Evolutionary conservation across 75 land plant species (phyloP), one percentile per base, ranked within the genome.

Genomic region (Pinus albicaulis): DNA sequence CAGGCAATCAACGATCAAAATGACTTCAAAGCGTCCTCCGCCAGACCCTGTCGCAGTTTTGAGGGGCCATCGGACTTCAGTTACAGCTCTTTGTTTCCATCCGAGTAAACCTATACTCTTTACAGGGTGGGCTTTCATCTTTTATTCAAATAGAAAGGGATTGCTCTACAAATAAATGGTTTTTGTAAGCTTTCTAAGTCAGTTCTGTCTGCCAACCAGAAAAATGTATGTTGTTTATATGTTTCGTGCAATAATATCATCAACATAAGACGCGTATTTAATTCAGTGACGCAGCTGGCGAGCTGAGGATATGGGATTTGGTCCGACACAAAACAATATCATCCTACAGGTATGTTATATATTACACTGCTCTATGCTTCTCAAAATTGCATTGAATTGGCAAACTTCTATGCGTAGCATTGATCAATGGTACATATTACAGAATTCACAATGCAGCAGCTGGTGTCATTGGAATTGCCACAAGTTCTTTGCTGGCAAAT

Each of bases 41-140:
- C 98, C 98, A 5, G 96, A 95, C 71, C 98, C 98, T 6, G 85
- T 91, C n/a, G 87, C 92, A 4, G 98, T 95, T 19, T 84, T 95
- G 44, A 78, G 98, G 17, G 96, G 92, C 26, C 96, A 93, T 57
- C 90, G 94, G 11, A 84, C 94, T 71, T 86, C 96, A 36, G 98
- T 95, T 44, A 88, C 78, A 69, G 96, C 85, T 48, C 79, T 81
- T 44, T 87, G 85, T 66, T 95, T 95, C 75, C 96, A 93, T 76
- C 81, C 78, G 3, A 82, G 83, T 17, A 76, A 80, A 5, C 77
- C 84, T 28, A 38, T 90, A 3, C 88, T 95, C 56, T 89, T 93
- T 81, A 64, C 94, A 7, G 98, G 98, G 98, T 92, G 76, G 23
- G 14, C 56, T 63, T 60, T 57, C 7, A n/a, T 14, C 17, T 68